Evolutionary conservation across 257 asterid genomes (phyloP).

Genomic region (Henckelia pumila): DNA sequence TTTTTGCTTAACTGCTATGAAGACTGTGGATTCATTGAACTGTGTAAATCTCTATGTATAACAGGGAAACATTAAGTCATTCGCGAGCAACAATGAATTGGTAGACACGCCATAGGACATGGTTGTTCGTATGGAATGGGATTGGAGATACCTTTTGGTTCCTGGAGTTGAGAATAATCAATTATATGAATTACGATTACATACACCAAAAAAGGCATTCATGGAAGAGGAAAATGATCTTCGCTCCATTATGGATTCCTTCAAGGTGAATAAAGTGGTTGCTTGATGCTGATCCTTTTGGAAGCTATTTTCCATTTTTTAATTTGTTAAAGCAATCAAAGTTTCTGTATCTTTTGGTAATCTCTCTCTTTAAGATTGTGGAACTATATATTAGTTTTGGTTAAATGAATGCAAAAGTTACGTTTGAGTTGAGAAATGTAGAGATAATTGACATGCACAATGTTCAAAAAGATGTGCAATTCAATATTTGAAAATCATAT

Average conservation of each 20-base stretch:
- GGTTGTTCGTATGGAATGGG: slow-evolving; percentile 79
- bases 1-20: not conserved
- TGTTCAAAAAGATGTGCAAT: too few species aligned
- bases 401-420: too few species aligned
- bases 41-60: slow-evolving; percentile 8
- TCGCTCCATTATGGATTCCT: slow-evolving; percentile 75
- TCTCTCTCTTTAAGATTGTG: not conserved
- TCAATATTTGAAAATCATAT: too few species aligned
- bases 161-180: slow-evolving; percentile 94
- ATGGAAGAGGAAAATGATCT: slow-evolving; percentile 68
- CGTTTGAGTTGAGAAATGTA: too few species aligned
- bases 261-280: slow-evolving; percentile 60
- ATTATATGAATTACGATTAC: slow-evolving; percentile 66
- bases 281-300: slow-evolving; percentile 32
- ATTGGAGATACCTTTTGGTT: slow-evolving; percentile 81
- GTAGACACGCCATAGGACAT: slow-evolving; percentile 91
- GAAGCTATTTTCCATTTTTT: not conserved
- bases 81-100: slow-evolving; percentile 87
- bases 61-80: slow-evolving; percentile 87
- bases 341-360: not conserved
- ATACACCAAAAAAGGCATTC: slow-evolving; percentile 78
- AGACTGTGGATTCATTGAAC: not conserved
- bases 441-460: too few species aligned
- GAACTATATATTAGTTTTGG: too few species aligned
- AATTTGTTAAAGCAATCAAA: too few species aligned